Percentiles rank a stretch among this genome's conserved stretches.
These are phyloP conservation scores for Kodamaea plutei DNA, from an alignment of 1,139 yeast genomes.

Conservation along the genomic window DNA sequence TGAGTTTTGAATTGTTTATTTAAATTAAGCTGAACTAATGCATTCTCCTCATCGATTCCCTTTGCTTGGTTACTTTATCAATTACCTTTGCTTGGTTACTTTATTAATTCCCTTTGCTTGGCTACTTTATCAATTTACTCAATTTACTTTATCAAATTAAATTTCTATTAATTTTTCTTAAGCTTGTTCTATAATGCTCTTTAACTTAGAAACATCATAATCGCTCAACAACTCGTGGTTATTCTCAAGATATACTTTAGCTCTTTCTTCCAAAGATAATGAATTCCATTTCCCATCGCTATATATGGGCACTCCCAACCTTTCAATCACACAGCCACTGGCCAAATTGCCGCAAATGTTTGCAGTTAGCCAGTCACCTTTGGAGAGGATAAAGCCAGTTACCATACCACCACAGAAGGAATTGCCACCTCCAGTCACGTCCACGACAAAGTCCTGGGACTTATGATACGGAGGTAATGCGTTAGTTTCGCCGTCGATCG, in stretches of 20 bases:
- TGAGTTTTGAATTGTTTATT: too few species aligned
- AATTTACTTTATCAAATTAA: too few species aligned
- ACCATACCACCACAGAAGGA: conserved; percentile 81
- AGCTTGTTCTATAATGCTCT: too few species aligned
- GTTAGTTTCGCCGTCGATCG: conserved; percentile 12
- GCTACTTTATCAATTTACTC: too few species aligned
- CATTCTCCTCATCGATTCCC: too few species aligned
- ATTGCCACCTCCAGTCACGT: conserved; percentile 96
- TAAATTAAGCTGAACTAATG: too few species aligned
- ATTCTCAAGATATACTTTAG: conserved; percentile 19
- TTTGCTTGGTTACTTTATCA: too few species aligned
- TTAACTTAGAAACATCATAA: too few species aligned
- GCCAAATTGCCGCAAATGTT: conserved; percentile 71
- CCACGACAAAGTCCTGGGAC: conserved; percentile 51
- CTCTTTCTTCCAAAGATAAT: conserved; percentile 24
- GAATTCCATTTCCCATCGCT: conserved; percentile 56
- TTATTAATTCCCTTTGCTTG: too few species aligned
- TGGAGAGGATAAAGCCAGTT: conserved; percentile 49
- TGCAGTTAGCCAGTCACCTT: conserved; percentile 49
- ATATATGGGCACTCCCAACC: conserved; percentile 62
- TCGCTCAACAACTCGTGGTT: conserved; percentile 2
- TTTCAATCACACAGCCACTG: conserved; percentile 77
- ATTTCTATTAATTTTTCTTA: too few species aligned
- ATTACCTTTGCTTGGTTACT: too few species aligned
- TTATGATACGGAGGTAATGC: conserved; percentile 76